A percentile compares a stretch with the other conserved stretches of the same genome.
Evolutionary conservation across 495 filamentous ascomycete species (phyloP).

Genomic region (Amphirosellinia nigrospora): DNA sequence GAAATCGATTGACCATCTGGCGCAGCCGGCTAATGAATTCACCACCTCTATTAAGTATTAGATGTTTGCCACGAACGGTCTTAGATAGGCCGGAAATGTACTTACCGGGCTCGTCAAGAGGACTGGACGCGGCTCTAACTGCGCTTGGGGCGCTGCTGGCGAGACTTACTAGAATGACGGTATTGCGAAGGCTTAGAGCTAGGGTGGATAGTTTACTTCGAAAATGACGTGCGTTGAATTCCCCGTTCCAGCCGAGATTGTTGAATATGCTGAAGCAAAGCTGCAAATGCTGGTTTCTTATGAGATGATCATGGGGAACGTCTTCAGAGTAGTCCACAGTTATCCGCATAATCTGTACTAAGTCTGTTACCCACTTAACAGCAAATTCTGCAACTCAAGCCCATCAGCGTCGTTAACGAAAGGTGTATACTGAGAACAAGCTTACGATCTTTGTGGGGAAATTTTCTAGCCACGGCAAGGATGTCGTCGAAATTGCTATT

Average conservation of each 20-base stretch:
- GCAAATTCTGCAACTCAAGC: slow-evolving; percentile 48
- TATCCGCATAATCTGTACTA: slow-evolving; percentile 69
- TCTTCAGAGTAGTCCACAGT: slow-evolving; percentile 74
- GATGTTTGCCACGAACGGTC: not conserved
- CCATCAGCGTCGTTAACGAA: slow-evolving; percentile 41
- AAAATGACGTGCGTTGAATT: slow-evolving; percentile 62
- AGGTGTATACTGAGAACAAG: not conserved
- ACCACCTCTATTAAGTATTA: slow-evolving; percentile 54
- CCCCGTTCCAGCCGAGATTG: slow-evolving; percentile 68
- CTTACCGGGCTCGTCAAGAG: slow-evolving; percentile 70
- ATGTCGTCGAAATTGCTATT: slow-evolving; percentile 72
- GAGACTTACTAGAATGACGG: slow-evolving; percentile 69
- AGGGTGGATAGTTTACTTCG: slow-evolving; percentile 76
- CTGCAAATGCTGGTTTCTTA: slow-evolving; percentile 69
- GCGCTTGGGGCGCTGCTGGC: slow-evolving; percentile 55
- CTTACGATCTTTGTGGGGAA: slow-evolving; percentile 46
- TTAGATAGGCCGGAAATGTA: not conserved
- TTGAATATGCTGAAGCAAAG: slow-evolving; percentile 73
- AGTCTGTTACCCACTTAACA: slow-evolving; percentile 62
- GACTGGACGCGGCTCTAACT: slow-evolving; percentile 50
- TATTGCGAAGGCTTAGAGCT: slow-evolving; percentile 72
- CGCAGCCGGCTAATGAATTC: slow-evolving; percentile 59
- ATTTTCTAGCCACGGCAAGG: slow-evolving; percentile 66
- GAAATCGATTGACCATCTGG: slow-evolving; percentile 72
- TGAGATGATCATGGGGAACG: slow-evolving; percentile 69